Evolutionary conservation across 192 early-diverging fungal genomes (phyloP).

Genomic region (Coemansia sp.): DNA sequence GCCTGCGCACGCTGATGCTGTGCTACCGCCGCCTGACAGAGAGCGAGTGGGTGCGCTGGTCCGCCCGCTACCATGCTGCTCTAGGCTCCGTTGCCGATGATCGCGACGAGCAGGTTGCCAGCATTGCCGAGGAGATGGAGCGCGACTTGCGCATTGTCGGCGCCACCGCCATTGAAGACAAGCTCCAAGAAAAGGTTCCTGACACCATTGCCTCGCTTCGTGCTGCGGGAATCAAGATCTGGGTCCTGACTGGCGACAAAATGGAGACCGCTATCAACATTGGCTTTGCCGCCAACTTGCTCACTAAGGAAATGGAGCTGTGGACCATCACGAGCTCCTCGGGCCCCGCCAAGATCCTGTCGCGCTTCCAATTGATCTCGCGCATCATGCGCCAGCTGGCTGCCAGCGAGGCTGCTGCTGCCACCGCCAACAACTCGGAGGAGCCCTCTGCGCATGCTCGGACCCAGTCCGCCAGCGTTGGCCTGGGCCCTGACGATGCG

Average conservation of each 20-base stretch:
- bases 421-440: not conserved
- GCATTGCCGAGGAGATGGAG: constrained; percentile 80
- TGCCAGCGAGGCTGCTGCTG: constrained; percentile 10
- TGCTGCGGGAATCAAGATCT: constrained; percentile 90
- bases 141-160: constrained; percentile 79
- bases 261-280: constrained; percentile 98
- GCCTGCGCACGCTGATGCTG: constrained; percentile 90
- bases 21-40: constrained; percentile 74
- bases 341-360: constrained; percentile 43
- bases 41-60: constrained; percentile 74
- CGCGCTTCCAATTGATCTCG: constrained; percentile 51
- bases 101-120: constrained; percentile 82
- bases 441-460: not conserved
- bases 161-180: constrained; percentile 98
- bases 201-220: constrained; percentile 86
- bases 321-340: constrained; percentile 61
- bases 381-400: constrained; percentile 55
- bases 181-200: constrained; percentile 96
- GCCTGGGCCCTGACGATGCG: constrained; percentile 33
- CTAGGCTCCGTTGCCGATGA: constrained; percentile 69
- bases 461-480: constrained; percentile 14
- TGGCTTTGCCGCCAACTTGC: constrained; percentile 90
- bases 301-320: constrained; percentile 84
- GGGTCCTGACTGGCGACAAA: constrained; percentile 98
- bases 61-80: constrained; percentile 71